phyloP scores from a whole-genome alignment of 2,329 filamentous ascomycete species.

The Chaetoscypha palmicola region DNA sequence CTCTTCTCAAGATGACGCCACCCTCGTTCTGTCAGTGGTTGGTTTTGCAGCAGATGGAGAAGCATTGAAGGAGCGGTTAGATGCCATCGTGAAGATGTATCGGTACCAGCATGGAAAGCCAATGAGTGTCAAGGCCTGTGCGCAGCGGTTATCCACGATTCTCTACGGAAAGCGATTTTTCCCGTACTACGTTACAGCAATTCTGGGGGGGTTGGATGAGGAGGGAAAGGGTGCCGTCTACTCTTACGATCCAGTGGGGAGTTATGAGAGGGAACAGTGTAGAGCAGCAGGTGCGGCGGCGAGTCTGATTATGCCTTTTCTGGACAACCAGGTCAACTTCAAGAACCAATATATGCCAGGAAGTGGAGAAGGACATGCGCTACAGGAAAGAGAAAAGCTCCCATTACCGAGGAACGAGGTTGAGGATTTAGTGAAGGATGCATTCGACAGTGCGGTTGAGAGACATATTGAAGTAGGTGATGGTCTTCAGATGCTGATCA shows the following conservation, averaged over 20 bases:
- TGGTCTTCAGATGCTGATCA: constrained; percentile 88
- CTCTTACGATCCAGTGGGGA: constrained; percentile 95
- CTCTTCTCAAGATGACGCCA: constrained; percentile 74
- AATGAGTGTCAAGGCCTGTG: constrained; percentile 90
- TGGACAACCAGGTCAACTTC: constrained; percentile 99
- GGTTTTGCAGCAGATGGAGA: constrained; percentile 94
- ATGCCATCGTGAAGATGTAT: constrained; percentile 97
- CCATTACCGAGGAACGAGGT: constrained; percentile 68
- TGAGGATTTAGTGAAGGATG: constrained; percentile 87
- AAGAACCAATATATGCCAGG: constrained; percentile 96
- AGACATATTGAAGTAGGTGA: constrained; percentile 99
- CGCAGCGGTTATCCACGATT: constrained; percentile 89
- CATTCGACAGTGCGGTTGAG: constrained; percentile 96
- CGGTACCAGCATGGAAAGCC: constrained; percentile 95
- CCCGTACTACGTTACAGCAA: constrained; percentile 95
- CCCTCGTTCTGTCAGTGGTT: constrained; percentile 85
- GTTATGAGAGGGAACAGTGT: constrained; percentile 95
- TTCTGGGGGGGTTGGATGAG: constrained; percentile 89
- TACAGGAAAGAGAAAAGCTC: constrained; percentile 63
- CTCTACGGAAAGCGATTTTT: constrained; percentile 98
- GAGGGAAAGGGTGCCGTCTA: constrained; percentile 91
- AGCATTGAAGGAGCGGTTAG: constrained; percentile 87
- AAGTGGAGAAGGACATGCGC: constrained; percentile 73
- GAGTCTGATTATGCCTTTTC: constrained; percentile 95
- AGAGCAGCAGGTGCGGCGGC: constrained; percentile 86